Conservation (phyloP, 108 stramenopile genomes). For the Cyclotella choctawhatcheeana region DNA sequence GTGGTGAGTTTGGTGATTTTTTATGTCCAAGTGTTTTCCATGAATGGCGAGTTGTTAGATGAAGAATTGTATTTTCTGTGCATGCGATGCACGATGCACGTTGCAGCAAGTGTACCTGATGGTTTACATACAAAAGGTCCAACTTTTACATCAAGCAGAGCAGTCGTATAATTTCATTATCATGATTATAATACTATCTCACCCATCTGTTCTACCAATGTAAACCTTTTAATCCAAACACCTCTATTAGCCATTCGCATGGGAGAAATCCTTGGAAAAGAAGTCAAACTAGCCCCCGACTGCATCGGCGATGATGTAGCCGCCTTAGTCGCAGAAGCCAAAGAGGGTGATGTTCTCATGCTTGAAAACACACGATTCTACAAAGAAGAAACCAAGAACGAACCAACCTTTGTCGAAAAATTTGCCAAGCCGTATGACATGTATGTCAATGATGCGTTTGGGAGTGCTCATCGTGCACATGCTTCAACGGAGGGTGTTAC, state of each 20-base stretch:
- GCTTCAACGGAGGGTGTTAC: slow-evolving; percentile 99
- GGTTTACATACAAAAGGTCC: too few relatives aligned
- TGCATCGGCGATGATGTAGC: slow-evolving; percentile 97
- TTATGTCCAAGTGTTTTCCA: too few relatives aligned
- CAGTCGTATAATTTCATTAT: too few relatives aligned
- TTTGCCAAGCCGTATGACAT: slow-evolving; percentile 91
- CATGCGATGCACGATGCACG: too few relatives aligned
- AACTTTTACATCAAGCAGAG: too few relatives aligned
- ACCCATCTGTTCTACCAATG: too few relatives aligned
- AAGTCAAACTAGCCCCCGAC: slow-evolving; percentile 93
- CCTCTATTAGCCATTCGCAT: slow-evolving; percentile 75
- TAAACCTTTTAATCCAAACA: too few relatives aligned
- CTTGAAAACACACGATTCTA: slow-evolving; percentile 99
- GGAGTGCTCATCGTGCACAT: slow-evolving; percentile 99
- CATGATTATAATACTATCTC: too few relatives aligned
- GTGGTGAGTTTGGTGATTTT: slow-evolving; percentile 48
- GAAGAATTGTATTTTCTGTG: too few relatives aligned
- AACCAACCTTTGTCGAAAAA: slow-evolving; percentile 89
- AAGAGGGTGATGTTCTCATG: slow-evolving; percentile 95
- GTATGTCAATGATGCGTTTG: slow-evolving; percentile 99
- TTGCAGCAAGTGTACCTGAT: too few relatives aligned
- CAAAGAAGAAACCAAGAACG: slow-evolving; percentile 96
- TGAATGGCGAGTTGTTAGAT: too few relatives aligned
- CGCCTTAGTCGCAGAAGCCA: slow-evolving; percentile 71
- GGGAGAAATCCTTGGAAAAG: slow-evolving; percentile 91